Percentiles rank a stretch among this genome's conserved stretches.
Conservation (phyloP, 148 eudicot genomes). For the Spergularia marina region DNA sequence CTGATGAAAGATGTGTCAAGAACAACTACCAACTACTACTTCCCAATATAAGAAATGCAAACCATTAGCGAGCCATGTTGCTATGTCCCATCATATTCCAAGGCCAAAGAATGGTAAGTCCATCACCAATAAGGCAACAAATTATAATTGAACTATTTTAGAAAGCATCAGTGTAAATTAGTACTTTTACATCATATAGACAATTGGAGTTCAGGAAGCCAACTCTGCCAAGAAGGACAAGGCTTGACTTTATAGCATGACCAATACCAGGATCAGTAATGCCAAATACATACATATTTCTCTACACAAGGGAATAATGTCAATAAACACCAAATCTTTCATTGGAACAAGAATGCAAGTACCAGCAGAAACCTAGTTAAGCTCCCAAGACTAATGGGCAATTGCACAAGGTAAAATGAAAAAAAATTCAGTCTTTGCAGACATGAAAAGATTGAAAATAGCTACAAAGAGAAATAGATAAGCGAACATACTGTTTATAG, state of each 20-base stretch:
- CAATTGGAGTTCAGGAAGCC: neutral
- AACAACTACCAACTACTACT: neutral
- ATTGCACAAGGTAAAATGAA: neutral
- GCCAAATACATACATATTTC: neutral
- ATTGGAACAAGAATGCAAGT: neutral
- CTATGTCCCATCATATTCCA: neutral
- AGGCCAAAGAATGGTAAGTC: neutral
- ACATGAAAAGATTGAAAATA: neutral
- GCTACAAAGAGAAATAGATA: neutral
- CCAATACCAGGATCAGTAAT: neutral
- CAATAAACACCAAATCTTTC: neutral
- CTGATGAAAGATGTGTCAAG: neutral
- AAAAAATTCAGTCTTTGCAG: neutral
- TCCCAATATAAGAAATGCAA: neutral
- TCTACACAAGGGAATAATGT: neutral
- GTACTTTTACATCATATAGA: no score
- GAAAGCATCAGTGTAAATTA: neutral
- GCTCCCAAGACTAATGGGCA: neutral
- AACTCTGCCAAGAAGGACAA: neutral
- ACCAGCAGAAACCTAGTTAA: slow-evolving; percentile 2
- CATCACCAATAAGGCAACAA: no score
- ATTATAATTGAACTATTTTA: no score
- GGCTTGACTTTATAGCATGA: neutral
- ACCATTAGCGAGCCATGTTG: neutral
- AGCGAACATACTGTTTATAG: slow-evolving; percentile 47